Base-by-base conservation (phyloP, 371 early-diverging fungal species). In the Rhizopus sp. region DNA sequence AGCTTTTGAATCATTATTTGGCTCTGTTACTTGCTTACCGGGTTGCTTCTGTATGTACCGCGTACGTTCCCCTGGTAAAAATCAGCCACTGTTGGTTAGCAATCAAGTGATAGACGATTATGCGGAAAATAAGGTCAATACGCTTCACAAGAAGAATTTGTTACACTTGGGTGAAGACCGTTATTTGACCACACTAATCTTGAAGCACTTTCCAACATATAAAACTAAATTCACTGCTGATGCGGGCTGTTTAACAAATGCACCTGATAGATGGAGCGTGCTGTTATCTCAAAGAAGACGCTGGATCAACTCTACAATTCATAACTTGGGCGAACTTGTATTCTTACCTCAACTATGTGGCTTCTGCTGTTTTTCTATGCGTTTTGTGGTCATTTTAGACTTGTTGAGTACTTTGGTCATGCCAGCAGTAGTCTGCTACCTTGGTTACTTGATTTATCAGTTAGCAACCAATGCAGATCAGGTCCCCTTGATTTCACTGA, bases 1-100 rank as follows among this genome's bases (percentile, higher is more conserved):
- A 75, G 91, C 99, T 0, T 99, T 99, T 77, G 99, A 99, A 78
- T 94, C 95, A 23, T 83, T 99, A 39, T 99, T 99, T 73, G 99
- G 99, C 0, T 81, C 90, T 35, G 97, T 96, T 17, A 94, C 97
- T n/a, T 97, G 97, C 75, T 78, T 96, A 57, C 97, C 96, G 3
- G 96, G 97, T 12, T 96, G 97, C 73, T 96, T 97, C 81, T 90
- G 90, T 60, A 90, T 94, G 89, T 97, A 96, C 69, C 83, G 96
- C 42, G 73, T 96, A 15, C 87, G 91, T 29, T 85, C 91, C 3
- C 80, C 86, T 0, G 85, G 81, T 46, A 88, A 88, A 23, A 85
- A 86, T 38, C 81, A 86, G 39, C 98, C 99, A 7, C 71, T 99
- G 35, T 73, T 99, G 12, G 84, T 93, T 17, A 80, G 91, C 44